phyloP scores from a whole-genome alignment of 2,329 filamentous ascomycete species.

The Exophiala sp. region DNA sequence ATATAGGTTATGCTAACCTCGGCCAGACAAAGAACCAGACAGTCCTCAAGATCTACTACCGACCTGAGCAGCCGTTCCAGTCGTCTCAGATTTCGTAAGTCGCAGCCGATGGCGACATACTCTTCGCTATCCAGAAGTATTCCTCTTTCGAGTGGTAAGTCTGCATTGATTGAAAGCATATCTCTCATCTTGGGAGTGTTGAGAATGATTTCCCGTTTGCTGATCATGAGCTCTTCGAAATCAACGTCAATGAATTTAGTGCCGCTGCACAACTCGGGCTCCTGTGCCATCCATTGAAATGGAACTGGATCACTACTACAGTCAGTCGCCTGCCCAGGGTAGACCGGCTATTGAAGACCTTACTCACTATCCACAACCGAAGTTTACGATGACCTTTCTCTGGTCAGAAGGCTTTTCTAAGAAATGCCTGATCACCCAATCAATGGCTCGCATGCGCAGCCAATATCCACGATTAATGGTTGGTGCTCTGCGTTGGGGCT shows the following conservation, averaged over 20 bases:
- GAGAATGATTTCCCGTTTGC: slow-evolving; percentile 26
- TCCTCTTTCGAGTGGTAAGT: slow-evolving; percentile 4
- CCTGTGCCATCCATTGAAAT: slow-evolving; percentile 73
- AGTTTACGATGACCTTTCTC: slow-evolving; percentile 28
- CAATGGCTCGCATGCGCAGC: slow-evolving; percentile 78
- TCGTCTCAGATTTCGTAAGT: slow-evolving; percentile 59
- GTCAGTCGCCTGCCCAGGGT: slow-evolving; percentile 2
- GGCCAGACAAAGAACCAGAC: slow-evolving; percentile 72
- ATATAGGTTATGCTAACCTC: slow-evolving; percentile 93
- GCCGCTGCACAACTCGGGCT: slow-evolving; percentile 46
- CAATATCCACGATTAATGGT: slow-evolving; percentile 89
- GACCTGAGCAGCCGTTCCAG: slow-evolving; percentile 59
- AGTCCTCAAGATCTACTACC: slow-evolving; percentile 57
- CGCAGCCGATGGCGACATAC: slow-evolving; percentile 28
- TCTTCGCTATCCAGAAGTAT: slow-evolving; percentile 24
- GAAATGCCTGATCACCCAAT: slow-evolving; percentile 70
- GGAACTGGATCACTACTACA: slow-evolving; percentile 72
- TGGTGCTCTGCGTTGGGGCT: slow-evolving; percentile 77
- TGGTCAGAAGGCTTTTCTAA: slow-evolving; percentile 51
- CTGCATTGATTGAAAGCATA: slow-evolving; percentile 17
- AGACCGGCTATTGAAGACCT: slow-evolving; percentile 5
- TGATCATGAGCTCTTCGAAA: slow-evolving; percentile 28
- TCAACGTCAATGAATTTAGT: slow-evolving; percentile 28
- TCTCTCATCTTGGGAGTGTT: slow-evolving; percentile 26
- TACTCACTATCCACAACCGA: slow-evolving; percentile 30